phyloP scores from a whole-genome alignment of 257 asterid genomes.

The Leptodermis oblonga region DNA sequence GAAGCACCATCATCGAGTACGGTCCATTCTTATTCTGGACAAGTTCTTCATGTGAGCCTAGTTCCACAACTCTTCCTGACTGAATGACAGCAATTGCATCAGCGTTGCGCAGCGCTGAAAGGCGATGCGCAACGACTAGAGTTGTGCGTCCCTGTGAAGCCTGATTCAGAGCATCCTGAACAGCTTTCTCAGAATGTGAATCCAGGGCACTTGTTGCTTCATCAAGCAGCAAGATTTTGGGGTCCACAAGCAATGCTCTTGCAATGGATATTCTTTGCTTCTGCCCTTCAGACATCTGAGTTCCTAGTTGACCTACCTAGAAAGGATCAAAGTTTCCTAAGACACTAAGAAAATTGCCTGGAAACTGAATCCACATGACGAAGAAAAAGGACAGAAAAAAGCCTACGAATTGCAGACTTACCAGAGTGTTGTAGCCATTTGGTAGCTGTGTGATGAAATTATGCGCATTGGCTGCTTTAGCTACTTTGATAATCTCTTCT shows the following conservation, averaged over 20 bases:
- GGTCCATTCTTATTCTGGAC: conserved; percentile 31
- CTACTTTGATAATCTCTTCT: conserved; percentile 32
- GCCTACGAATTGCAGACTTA: not conserved
- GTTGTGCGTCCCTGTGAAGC: conserved; percentile 46
- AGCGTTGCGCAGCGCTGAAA: conserved; percentile 37
- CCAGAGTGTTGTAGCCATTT: conserved; percentile 47
- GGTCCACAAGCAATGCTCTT: conserved; percentile 46
- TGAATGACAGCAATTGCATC: conserved; percentile 44
- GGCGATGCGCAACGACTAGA: conserved; percentile 46
- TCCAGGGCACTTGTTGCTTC: conserved; percentile 67
- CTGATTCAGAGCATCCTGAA: conserved; percentile 50
- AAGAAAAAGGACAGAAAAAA: not conserved
- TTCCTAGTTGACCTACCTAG: conserved; percentile 51
- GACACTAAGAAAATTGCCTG: not conserved
- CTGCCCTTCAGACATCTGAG: conserved; percentile 55
- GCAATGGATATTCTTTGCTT: conserved; percentile 60
- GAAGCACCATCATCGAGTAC: conserved; percentile 32
- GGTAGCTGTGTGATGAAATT: conserved; percentile 41
- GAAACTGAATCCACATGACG: not conserved
- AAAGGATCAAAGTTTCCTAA: not conserved
- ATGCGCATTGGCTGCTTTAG: conserved; percentile 50
- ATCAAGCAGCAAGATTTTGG: conserved; percentile 49
- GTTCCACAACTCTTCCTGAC: conserved; percentile 45
- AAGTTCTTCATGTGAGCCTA: conserved; percentile 41
- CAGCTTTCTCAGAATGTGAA: conserved; percentile 48